Base-by-base conservation (phyloP, 2,329 filamentous ascomycete species). In the Ambrosiella cleistominuta region DNA sequence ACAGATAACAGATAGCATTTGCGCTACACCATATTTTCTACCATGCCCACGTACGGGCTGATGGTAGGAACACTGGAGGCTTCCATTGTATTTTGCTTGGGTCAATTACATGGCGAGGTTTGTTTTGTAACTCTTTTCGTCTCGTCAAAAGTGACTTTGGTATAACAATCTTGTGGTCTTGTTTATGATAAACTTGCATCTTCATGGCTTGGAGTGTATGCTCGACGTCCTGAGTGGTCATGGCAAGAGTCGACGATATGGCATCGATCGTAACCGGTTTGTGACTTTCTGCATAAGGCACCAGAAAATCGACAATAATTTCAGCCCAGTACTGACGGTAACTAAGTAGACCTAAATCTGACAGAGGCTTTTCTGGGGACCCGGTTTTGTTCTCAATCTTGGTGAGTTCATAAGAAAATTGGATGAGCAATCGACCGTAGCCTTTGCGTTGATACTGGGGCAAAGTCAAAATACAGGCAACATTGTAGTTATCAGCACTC, bases 261-360 rank as follows among this genome's bases (percentile, higher is more conserved):
- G 86, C 81, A 65, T 96, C 90, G 57, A 97, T 90, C 59, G 86
- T 95, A 57, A 87, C 84, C 66, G 82, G 83, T 11, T 84, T 81
- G 7, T 82, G 80, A 15, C 75, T 72, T 61, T 85, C 83, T 61
- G 83, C 83, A 54, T 78, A 78, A 54, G 84, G 83, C 52, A 94
- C 72, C n/a, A 98, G 75, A 12, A 95, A 69, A 61, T 96, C 90
- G 3, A 97, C 78, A 40, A 98, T 87, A 54, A 88, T 89, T 69
- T 98, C 93, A 37, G 90, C 89, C 93, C 93, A 98, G 71, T 95
- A 98, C 63, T 95, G 91, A 54, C 93, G 83, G 70, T 98, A 98
- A 64, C 91, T 90, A 36, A 98, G 75, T 15, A 98, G 76, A 63
- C 93, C 93, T 59, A 98, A 70, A 77, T 98, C 93, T 40, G 88